Evolutionary conservation across 768 basidiomycete species (phyloP), one percentile per base, ranked within the genome.

Genomic region (Mycena epipterygia): DNA sequence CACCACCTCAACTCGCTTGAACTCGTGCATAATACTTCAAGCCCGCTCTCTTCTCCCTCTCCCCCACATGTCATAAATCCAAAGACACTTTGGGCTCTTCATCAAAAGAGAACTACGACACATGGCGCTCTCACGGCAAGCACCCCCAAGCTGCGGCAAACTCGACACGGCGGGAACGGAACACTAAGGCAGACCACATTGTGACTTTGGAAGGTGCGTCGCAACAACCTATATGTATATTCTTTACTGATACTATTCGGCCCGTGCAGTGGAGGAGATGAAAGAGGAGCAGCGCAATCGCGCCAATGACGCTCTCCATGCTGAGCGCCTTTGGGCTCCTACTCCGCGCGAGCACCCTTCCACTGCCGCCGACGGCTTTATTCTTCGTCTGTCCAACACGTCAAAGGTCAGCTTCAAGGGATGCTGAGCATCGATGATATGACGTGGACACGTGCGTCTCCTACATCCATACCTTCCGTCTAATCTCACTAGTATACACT

Each of bases 321-420:
- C 56, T 6, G 39, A 57, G 39, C 56, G 56, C 37, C 51, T 39
- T 44, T 21, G 42, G 13, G 42, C 16, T 44, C 42, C 42, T 21
- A 17, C 42, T 17, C 42, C 42, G 42, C 11, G 21, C 42, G 42
- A 44, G 21, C 42, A 21, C 13, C 42, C 42, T 21, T 44, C 42
- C 35, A 56, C 57, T 23, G 42, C 58, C 21, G 44, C 44, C 13
- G 17, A 60, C 9, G 42, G 44, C 11, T 59, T 25, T 37, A 60
- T 60, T 32, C 58, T 35, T 23, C 58, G 42, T 32, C 58, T n/a
- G 9, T 44, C 58, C n/a, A 59, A 59, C n/a, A 32, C 57, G 27
- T 41, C 57, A 27, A 44, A 59, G 57, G 41, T 59, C 42, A 59
- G 39, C 39, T 59, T 41, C 23, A 29, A 44, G 42, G 35, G 57